Base-by-base conservation (phyloP, 2,329 filamentous ascomycete genomes). In the Apiospora saccharicola region DNA sequence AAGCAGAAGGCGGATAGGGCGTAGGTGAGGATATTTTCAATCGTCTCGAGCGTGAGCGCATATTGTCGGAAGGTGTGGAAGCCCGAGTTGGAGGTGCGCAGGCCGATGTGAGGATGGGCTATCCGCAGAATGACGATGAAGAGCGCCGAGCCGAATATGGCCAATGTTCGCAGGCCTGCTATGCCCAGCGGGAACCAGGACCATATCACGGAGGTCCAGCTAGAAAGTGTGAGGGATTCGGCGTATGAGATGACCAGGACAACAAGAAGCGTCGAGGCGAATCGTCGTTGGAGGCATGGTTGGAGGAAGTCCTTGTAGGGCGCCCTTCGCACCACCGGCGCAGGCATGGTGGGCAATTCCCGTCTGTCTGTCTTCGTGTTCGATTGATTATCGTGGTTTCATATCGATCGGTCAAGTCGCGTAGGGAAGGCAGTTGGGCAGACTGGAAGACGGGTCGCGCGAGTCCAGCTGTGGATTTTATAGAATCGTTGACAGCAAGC, bases 291-390 rank as follows among this genome's bases (percentile, higher is more conserved):
- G 75, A 98, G 86, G 70, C 93, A 92, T 69, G 96, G 95, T 74
- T 96, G 97, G 77, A 98, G 85, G 82, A 97, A 97, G 85, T 98
- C 94, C 86, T 94, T 93, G 84, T 98, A 97, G 68, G 88, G 86
- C 78, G 86, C 84, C 79, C 81, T 89, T 87, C 86, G 90, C 84
- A 85, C 87, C 80, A 83, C 85, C 79, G 83, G 82, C 69, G 69
- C 34, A 41, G 46, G 37, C 53, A 71, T 71, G 69, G 37, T 41
- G 6, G 67, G 67, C 41, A 47, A 34, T 24, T 67, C 37, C 64
- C 24, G 49, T 67, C 13, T 22, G 41, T 68, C 24, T 26, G 41
- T 68, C 13, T 41, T 68, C 13, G 67, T 34, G 30, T 41, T 64
- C 19, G 34, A 41, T 41, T 13, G 57, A n/a, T 64, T 64, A 69